Base-by-base conservation (phyloP, 257 asterid genomes). In the Salvia miltiorrhiza region DNA sequence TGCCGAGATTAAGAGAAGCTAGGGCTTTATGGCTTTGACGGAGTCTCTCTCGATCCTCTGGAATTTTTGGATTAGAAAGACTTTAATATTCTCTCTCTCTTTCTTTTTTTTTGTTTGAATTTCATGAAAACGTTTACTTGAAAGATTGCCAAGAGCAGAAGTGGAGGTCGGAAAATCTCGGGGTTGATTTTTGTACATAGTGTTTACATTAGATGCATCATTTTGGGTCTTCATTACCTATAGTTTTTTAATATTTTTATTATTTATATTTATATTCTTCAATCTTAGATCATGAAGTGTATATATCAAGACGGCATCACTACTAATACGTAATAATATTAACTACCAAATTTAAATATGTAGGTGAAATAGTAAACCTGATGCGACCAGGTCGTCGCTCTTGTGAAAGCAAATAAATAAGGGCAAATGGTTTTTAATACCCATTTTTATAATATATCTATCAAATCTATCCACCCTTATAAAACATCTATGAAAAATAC, bases 21-120 rank as follows among this genome's bases (percentile, higher is more conserved):
- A 70, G 85, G 33, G 97, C 97, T 55, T 65, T 90, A 5, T 92
- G 97, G 98, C 98, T 92, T 58, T 89, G 86, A 90, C 16, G 32
- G 44, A 32, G 13, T 39, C 11, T 7, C 47, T 33, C 20, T 50
- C 19, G 45, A 60, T 23, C 44, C 61, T 56, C 26, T 2, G 4
- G 1, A 47, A 14, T n/a, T 44, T 76, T 70, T 30, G 60, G 73
- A 64, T 43, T 60, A 60, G 20, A n/a, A 17, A 16, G 39, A 73
- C 1, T 56, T 37, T 43, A 12, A 30, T 17, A 10, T 11, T 17
- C 4, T 1, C 2, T 24, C 54, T 14, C 17, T 23, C 24, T 9
- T 14, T 9, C n/a, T 28, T 73, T 28, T 3, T 32, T 9, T 4
- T 20, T 20, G 4, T 4, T 16, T 53, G 20, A 33, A 35, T 39